Conservation (phyloP, 2,329 filamentous ascomycete species). For the Dendrostoma leiphaemia region DNA sequence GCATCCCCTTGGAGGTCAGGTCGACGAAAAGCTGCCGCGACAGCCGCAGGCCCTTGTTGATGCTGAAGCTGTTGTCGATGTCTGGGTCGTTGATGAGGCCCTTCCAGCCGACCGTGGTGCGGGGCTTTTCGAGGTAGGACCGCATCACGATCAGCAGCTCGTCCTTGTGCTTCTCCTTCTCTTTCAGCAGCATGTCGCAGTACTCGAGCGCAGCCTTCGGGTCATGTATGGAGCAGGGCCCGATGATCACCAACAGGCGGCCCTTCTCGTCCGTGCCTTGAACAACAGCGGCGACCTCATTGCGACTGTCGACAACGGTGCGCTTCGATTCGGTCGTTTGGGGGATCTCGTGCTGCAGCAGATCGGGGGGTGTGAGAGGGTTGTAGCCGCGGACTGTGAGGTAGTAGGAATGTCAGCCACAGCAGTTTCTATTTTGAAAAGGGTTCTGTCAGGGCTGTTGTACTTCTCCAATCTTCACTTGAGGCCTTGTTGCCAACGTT, state of each 20-base stretch:
- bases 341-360: constrained; percentile 90
- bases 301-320: constrained; percentile 60
- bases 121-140: constrained; percentile 96
- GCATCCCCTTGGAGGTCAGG: constrained; percentile 88
- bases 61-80: constrained; percentile 97
- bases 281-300: constrained; percentile 67
- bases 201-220: constrained; percentile 88
- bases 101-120: constrained; percentile 98
- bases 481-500: constrained; percentile 72
- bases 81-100: constrained; percentile 98
- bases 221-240: constrained; percentile 97
- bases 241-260: constrained; percentile 72
- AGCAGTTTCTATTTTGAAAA: too few relatives aligned
- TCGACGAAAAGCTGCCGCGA: constrained; percentile 91
- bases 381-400: constrained; percentile 79
- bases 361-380: constrained; percentile 85
- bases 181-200: constrained; percentile 75
- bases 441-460: too few relatives aligned
- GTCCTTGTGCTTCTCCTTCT: constrained; percentile 85
- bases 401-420: constrained; percentile 23
- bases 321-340: constrained; percentile 55
- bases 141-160: constrained; percentile 96
- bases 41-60: constrained; percentile 91
- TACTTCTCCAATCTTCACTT: constrained; percentile 83
- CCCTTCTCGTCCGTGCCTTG: constrained; percentile 54